Evolutionary conservation across 1,139 yeast genomes (phyloP), one percentile per base, ranked within the genome.

Genomic region (Hyphopichia pseudoburtonii): DNA sequence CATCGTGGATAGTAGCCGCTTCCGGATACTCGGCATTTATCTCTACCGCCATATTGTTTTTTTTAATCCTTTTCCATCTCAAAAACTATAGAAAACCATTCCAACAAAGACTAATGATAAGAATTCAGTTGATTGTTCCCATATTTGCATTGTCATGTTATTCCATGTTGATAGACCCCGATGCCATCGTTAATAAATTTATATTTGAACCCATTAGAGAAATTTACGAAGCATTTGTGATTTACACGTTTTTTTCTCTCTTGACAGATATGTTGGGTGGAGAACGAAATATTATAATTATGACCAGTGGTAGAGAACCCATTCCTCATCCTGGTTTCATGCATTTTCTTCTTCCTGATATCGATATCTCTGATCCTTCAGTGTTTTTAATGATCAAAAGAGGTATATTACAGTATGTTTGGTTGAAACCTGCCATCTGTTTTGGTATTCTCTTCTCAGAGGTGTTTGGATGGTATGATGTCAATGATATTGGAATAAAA

Each of bases 211-310:
- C 97, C 0, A 51, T 86, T 1, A 70, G 95, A 37, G 98, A 92
- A 54, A 80, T 90, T 1, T 92, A 92, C 59, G 99, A 94, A 60
- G 96, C 97, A 0, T 87, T 94, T 62, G 97, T 90, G 31, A 86
- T 92, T 30, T 94, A 92, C 58, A 89, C 97, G 3, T 92, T 92
- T 59, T 90, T 87, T 64, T 77, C 92, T 17, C 69, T 90, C 28
- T 66, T 94, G 39, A 88, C 95, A 1, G 79, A 82, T 44, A 76
- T 88, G 69, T 72, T 92, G 10, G 97, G 97, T 0, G 99, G 98
- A 19, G 98, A 92, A 56, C 66, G 95, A 34, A 80, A 79, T 45
- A 88, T 92, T 27, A 83, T 92, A 25, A 78, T 86, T 35, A 64
- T 70, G 47, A 75, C 92, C 7, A 76, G 86, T 39, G 94, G 95